Conservation (phyloP, 1,139 yeast genomes). For the Taiozyma sp. region DNA sequence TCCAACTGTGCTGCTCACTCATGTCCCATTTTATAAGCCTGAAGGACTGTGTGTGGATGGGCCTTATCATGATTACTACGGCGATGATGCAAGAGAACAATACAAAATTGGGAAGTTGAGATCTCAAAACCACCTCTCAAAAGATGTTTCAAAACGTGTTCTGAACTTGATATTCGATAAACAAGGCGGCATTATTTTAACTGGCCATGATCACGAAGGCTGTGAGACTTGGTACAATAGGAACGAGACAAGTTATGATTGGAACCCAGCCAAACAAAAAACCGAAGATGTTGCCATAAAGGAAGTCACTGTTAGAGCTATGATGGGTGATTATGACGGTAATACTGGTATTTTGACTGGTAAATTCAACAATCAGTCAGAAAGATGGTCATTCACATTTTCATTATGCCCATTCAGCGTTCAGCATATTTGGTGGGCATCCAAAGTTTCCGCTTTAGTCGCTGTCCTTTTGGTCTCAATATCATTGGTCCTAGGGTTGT, state of each 20-base stretch:
- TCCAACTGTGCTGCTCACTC: conserved; percentile 78
- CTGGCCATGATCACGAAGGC: conserved; percentile 98
- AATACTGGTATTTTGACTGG: conserved; percentile 84
- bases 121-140: conserved; percentile 81
- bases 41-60: conserved; percentile 85
- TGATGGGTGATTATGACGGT: conserved; percentile 97
- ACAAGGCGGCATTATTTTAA: conserved; percentile 71
- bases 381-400: conserved; percentile 62
- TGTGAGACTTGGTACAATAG: conserved; percentile 65
- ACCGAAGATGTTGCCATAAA: conserved; percentile 33
- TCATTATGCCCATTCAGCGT: conserved; percentile 72
- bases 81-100: conserved; percentile 50
- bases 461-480: conserved; percentile 26
- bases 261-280: conserved; percentile 52
- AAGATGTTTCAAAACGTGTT: conserved; percentile 59
- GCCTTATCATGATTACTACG: conserved; percentile 64
- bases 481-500: conserved; percentile 15
- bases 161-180: conserved; percentile 64
- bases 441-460: conserved; percentile 51
- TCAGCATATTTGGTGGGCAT: conserved; percentile 97
- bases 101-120: conserved; percentile 65
- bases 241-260: conserved; percentile 33
- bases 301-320: conserved; percentile 82
- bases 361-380: conserved; percentile 36
- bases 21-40: conserved; percentile 80